Evolutionary conservation across 805 yeast species (phyloP).

Genomic region (Wickerhamiella shivajii): DNA sequence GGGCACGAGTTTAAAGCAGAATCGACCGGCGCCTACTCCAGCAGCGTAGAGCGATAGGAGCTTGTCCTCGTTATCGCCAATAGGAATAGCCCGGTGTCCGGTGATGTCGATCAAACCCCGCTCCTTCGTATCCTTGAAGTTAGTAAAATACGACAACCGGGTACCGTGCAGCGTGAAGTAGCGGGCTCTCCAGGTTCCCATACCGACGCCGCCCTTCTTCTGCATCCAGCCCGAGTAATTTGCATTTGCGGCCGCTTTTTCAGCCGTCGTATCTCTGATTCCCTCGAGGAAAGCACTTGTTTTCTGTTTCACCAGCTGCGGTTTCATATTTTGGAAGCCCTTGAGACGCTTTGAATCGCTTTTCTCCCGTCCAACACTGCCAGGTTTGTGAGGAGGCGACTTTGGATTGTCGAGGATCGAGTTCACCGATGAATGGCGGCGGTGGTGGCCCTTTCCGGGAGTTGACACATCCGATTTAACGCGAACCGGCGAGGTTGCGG

Average conservation of each 20-base stretch:
- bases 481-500: not conserved
- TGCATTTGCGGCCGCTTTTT: slow-evolving; percentile 62
- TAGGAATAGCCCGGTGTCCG: slow-evolving; percentile 80
- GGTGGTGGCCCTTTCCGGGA: slow-evolving; percentile 7
- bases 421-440: slow-evolving; percentile 7
- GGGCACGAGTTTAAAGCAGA: slow-evolving; percentile 82
- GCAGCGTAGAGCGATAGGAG: slow-evolving; percentile 80
- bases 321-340: slow-evolving; percentile 32
- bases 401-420: no score
- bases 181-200: slow-evolving; percentile 86
- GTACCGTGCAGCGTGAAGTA: slow-evolving; percentile 84
- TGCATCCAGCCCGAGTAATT: slow-evolving; percentile 91
- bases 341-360: slow-evolving; percentile 25
- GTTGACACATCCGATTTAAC: no score
- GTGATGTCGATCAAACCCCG: slow-evolving; percentile 92
- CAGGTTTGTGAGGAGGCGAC: no score
- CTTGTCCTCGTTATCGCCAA: slow-evolving; percentile 64
- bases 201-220: slow-evolving; percentile 70
- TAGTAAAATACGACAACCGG: slow-evolving; percentile 72
- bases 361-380: not conserved
- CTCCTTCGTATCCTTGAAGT: slow-evolving; percentile 66
- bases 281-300: slow-evolving; percentile 53
- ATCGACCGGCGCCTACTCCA: slow-evolving; percentile 84
- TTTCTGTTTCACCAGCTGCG: slow-evolving; percentile 22
- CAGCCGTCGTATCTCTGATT: slow-evolving; percentile 57